Evolutionary conservation across 202 grass and related monocot species (phyloP), one percentile per base, ranked within the genome.

Genomic region (Saccharum hybrid): DNA sequence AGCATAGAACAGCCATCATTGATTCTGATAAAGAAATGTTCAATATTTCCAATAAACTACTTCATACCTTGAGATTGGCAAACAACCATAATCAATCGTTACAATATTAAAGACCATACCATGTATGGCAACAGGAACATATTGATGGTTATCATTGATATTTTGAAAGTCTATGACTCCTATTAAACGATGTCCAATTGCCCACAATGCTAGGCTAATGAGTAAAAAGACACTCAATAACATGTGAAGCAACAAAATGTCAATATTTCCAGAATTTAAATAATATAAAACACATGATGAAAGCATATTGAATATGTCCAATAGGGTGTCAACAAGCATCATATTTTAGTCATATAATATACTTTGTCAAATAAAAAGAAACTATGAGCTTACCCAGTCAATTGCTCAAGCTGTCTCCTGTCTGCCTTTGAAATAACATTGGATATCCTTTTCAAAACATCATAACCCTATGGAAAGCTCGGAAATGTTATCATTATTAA

Each of bases 371-470:
- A 72, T 52, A 60, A 77, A 81, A 85, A 69, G 73, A 42, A 71
- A 63, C 23, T 63, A 41, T 78, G 60, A 15, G 51, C 71, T 75
- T 76, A 98, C 95, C 95, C 91, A 81, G 90, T 95, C 76, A 98
- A 90, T 89, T 95, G 89, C 90, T 98, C 96, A 84, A 93, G 89
- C 60, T 88, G 92, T 81, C 73, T 85, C 79, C 67, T 91, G 63
- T 94, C 84, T 63, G 83, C 74, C 76, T 68, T 87, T 71, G 77
- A 81, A 90, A 98, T 93, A 85, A 93, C 78, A 82, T 88, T 87
- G 56, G 96, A 95, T 69, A 98, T 93, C 74, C 85, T 98, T 69
- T 92, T 95, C 62, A 98, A 42, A 83, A 95, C 91, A 70, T 94
- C 91, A 91, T 98, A 95, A 45, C 96, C 96, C 92, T 98, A 68